Percentiles rank a stretch among this genome's conserved stretches.
Evolutionary conservation across 805 yeast genomes (phyloP).

Genomic region (Metschnikowia continentalis): DNA sequence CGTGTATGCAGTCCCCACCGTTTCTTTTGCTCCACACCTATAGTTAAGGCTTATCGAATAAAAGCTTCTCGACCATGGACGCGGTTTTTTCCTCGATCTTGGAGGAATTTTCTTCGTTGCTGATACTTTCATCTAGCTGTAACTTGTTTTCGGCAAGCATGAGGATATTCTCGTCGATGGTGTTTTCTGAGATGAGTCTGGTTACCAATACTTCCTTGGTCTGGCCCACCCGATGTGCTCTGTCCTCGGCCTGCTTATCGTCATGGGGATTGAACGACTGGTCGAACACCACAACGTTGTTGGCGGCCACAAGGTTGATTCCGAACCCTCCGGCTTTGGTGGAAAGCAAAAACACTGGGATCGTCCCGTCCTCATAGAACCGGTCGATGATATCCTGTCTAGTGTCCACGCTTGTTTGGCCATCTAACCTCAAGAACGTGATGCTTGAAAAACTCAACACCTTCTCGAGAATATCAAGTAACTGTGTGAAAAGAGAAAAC

Average conservation of each 20-base stretch:
- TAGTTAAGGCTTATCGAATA: conserved; percentile 28
- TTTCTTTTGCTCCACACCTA: background rate
- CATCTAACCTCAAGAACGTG: conserved; percentile 83
- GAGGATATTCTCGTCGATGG: conserved; percentile 87
- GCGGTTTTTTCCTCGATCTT: conserved; percentile 51
- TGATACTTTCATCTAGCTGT: conserved; percentile 70
- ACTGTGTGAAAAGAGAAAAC: conserved; percentile 90
- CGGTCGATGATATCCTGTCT: conserved; percentile 89
- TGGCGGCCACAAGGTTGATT: conserved; percentile 92
- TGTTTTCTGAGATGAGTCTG: conserved; percentile 64
- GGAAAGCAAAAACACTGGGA: conserved; percentile 83
- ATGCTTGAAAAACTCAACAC: conserved; percentile 61
- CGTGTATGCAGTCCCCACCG: background rate
- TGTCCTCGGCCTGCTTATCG: conserved; percentile 96
- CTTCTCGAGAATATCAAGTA: conserved; percentile 79
- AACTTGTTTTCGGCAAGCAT: conserved; percentile 85
- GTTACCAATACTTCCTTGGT: conserved; percentile 75
- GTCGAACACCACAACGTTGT: conserved; percentile 85
- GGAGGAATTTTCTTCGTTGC: conserved; percentile 39
- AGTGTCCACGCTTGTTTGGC: conserved; percentile 88
- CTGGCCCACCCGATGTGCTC: conserved; percentile 98
- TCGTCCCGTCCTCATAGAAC: conserved; percentile 74
- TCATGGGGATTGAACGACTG: conserved; percentile 97
- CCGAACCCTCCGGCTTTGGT: conserved; percentile 99
- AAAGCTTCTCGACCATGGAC: conserved; percentile 46